These are phyloP conservation scores for Colletotrichum cuscutae DNA, from an alignment of 2,329 filamentous ascomycete genomes.

Conservation along the genomic window DNA sequence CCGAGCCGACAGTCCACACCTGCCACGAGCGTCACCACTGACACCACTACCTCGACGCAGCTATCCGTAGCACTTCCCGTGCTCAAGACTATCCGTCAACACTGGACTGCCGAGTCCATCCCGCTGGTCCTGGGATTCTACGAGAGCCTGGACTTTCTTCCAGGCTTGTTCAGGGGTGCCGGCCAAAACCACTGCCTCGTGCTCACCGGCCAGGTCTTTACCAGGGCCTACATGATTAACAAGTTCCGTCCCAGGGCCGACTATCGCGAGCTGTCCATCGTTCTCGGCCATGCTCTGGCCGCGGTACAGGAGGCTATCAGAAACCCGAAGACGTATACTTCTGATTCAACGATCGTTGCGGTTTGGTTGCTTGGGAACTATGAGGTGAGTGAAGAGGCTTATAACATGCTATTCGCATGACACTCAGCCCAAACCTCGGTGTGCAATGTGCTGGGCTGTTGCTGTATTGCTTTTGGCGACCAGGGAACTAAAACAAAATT, in stretches of 20 bases:
- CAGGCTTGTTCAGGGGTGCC: constrained; percentile 41
- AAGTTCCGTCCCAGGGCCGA: constrained; percentile 44
- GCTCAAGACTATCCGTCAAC: constrained; percentile 40
- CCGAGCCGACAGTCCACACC: neutral
- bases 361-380: constrained; percentile 54
- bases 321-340: constrained; percentile 40
- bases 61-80: neutral
- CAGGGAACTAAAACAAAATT: neutral
- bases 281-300: constrained; percentile 50
- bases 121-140: constrained; percentile 53
- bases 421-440: neutral
- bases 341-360: constrained; percentile 49
- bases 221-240: constrained; percentile 52
- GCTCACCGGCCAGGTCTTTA: constrained; percentile 52
- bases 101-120: constrained; percentile 52
- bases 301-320: constrained; percentile 50
- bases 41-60: neutral
- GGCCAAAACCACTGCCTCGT: constrained; percentile 47
- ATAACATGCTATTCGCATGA: neutral
- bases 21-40: neutral
- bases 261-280: constrained; percentile 46
- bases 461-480: neutral
- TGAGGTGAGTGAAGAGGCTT: constrained; percentile 42
- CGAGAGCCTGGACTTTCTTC: constrained; percentile 47
- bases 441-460: neutral